A percentile compares a stretch with the other conserved stretches of the same genome.
phyloP scores from a whole-genome alignment of 768 basidiomycete genomes.

The Fibroporia radiculosa region DNA sequence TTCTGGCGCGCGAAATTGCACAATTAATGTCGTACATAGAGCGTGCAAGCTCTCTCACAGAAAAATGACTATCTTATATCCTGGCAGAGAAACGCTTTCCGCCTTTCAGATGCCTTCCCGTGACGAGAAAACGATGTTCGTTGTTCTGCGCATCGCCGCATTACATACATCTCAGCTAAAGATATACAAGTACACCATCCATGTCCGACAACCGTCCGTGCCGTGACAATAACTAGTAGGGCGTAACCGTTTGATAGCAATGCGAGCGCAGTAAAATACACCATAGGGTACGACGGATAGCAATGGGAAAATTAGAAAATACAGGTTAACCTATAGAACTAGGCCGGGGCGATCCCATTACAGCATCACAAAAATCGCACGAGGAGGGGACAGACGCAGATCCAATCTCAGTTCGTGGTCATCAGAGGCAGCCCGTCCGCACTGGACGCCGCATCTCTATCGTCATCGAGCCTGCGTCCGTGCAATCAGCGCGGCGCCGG shows the following conservation, averaged over 20 bases:
- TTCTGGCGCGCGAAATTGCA: too few relatives aligned
- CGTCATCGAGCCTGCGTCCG: slow-evolving; percentile 44
- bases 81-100: too few relatives aligned
- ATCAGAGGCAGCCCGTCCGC: slow-evolving; percentile 43
- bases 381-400: not conserved
- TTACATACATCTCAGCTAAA: too few relatives aligned
- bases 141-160: too few relatives aligned
- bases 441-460: slow-evolving; percentile 54
- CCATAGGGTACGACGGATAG: slow-evolving; percentile 2
- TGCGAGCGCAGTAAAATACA: slow-evolving; percentile 2
- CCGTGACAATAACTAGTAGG: not conserved
- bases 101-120: too few relatives aligned
- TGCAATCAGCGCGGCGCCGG: not conserved
- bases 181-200: too few relatives aligned
- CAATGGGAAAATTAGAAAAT: not conserved
- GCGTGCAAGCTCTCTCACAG: too few relatives aligned
- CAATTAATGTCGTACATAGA: too few relatives aligned
- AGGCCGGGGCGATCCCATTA: not conserved
- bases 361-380: not conserved
- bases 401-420: slow-evolving; percentile 5
- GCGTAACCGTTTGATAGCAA: slow-evolving; percentile 1
- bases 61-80: too few relatives aligned
- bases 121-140: too few relatives aligned
- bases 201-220: too few relatives aligned
- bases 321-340: not conserved